Conservation (phyloP, 768 basidiomycete genomes). For the Collybia nuda region DNA sequence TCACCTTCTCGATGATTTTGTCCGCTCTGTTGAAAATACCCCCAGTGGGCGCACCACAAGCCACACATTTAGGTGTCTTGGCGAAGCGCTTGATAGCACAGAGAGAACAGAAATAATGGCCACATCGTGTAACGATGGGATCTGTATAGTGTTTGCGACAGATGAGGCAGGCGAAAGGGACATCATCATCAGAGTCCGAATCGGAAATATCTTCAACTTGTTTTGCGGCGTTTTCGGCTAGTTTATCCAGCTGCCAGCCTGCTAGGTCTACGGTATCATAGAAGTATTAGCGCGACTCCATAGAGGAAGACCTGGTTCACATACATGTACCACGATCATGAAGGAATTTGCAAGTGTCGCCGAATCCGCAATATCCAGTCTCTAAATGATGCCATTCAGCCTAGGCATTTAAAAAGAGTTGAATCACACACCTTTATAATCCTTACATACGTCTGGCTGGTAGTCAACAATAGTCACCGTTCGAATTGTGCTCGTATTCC, state of each 20-base stretch:
- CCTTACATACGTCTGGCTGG: constrained; percentile 99
- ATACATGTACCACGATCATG: constrained; percentile 95
- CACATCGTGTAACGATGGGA: constrained; percentile 94
- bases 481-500: constrained; percentile 78
- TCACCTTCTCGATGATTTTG: constrained; percentile 87
- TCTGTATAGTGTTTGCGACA: constrained; percentile 94
- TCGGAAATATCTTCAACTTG: constrained; percentile 61
- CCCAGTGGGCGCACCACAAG: constrained; percentile 89
- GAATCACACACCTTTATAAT: constrained; percentile 85
- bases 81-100: constrained; percentile 95
- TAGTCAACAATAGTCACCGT: constrained; percentile 97
- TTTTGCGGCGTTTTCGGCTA: constrained; percentile 75
- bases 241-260: constrained; percentile 97
- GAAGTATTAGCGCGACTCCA: constrained; percentile 9
- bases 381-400: constrained; percentile 46
- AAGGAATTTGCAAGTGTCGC: constrained; percentile 98
- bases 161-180: constrained; percentile 98
- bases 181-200: constrained; percentile 75
- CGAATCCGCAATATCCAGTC: constrained; percentile 98
- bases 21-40: constrained; percentile 97
- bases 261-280: constrained; percentile 66
- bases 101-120: constrained; percentile 93
- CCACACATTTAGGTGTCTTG: constrained; percentile 93
- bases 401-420: constrained; percentile 3
- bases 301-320: constrained; percentile 27